phyloP scores from a whole-genome alignment of 768 basidiomycete genomes.

The Trametopsis cervina region DNA sequence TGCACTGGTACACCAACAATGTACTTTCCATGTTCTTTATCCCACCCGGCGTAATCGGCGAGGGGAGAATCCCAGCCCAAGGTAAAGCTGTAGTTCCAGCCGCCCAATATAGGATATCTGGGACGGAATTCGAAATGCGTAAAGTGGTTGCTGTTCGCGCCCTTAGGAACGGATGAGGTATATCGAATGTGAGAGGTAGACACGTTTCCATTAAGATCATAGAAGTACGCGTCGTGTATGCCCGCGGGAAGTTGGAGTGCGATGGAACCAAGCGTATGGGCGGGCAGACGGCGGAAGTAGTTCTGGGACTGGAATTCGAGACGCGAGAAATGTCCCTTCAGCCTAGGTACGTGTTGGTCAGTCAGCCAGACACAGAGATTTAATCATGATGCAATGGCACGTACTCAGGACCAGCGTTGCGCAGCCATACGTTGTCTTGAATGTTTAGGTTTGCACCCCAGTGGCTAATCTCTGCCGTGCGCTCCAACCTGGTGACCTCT shows the following conservation, averaged over 20 bases:
- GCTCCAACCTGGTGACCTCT: slow-evolving; percentile 63
- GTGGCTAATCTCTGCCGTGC: slow-evolving; percentile 88
- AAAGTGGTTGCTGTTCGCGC: slow-evolving; percentile 41
- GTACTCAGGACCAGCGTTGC: slow-evolving; percentile 86
- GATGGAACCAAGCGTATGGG: slow-evolving; percentile 68
- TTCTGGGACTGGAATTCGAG: slow-evolving; percentile 75
- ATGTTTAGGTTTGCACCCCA: slow-evolving; percentile 96
- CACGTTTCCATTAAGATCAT: slow-evolving; percentile 92
- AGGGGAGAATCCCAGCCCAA: slow-evolving; percentile 91
- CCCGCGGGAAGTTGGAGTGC: slow-evolving; percentile 79
- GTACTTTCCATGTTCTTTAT: slow-evolving; percentile 56
- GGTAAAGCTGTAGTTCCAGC: slow-evolving; percentile 97
- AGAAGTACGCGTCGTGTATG: slow-evolving; percentile 79
- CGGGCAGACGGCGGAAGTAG: slow-evolving; percentile 58
- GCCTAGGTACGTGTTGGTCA: slow-evolving; percentile 34
- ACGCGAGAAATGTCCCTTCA: slow-evolving; percentile 95
- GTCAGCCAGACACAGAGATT: background rate
- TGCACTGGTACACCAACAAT: slow-evolving; percentile 80
- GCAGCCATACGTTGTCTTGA: slow-evolving; percentile 79
- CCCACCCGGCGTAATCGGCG: slow-evolving; percentile 61
- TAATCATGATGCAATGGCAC: slow-evolving; percentile 25
- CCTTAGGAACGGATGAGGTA: slow-evolving; percentile 56
- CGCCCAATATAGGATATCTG: slow-evolving; percentile 88
- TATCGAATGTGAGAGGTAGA: slow-evolving; percentile 84
- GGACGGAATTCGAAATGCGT: slow-evolving; percentile 80